phyloP scores from a whole-genome alignment of 805 yeast genomes.

The Clavispora santaluciae region DNA sequence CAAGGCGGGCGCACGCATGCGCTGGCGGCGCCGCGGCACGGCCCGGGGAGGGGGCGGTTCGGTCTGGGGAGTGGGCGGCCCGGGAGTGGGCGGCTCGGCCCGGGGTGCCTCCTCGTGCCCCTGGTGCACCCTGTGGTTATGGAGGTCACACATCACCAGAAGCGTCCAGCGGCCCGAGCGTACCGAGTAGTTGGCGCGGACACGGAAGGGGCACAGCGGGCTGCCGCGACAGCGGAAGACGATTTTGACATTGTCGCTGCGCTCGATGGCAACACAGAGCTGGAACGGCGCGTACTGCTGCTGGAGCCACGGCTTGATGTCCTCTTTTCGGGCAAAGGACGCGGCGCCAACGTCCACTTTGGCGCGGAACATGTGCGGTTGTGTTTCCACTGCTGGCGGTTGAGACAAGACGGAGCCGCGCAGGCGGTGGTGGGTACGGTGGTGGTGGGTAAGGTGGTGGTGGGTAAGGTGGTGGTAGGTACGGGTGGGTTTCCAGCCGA shows the following conservation, averaged over 20 bases:
- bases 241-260: constrained; percentile 57
- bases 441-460: background rate
- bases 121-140: constrained; percentile 42
- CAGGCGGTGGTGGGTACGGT: background rate
- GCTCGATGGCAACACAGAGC: constrained; percentile 57
- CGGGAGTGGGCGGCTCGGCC: background rate
- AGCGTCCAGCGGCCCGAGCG: constrained; percentile 53
- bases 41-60: background rate
- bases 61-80: background rate
- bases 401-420: background rate
- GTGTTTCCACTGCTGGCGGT: background rate
- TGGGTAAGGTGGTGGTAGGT: background rate
- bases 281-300: constrained; percentile 37
- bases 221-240: constrained; percentile 53
- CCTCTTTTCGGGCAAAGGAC: constrained; percentile 33
- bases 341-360: background rate
- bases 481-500: background rate
- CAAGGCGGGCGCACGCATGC: background rate
- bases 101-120: background rate
- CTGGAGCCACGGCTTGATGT: constrained; percentile 61
- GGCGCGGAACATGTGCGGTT: background rate
- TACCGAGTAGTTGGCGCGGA: constrained; percentile 57
- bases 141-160: constrained; percentile 55
- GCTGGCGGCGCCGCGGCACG: too few species aligned
- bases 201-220: constrained; percentile 53